A percentile compares a stretch with the other conserved stretches of the same genome.
Evolutionary conservation across 2,329 filamentous ascomycete species (phyloP).

Genomic region (Sphaerulina populicola): DNA sequence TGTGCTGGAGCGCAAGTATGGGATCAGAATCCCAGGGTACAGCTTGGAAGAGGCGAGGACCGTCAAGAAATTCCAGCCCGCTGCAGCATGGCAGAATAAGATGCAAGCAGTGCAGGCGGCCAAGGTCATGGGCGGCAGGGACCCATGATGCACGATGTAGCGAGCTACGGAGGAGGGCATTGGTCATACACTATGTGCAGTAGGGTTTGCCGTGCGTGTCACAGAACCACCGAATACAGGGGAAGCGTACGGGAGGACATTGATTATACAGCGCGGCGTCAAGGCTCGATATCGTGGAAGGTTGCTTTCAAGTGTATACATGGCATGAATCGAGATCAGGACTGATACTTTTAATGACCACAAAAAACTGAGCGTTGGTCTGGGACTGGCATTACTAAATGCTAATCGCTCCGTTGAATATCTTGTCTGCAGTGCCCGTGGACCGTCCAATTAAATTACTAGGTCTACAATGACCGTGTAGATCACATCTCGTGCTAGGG

Average conservation of each 20-base stretch:
- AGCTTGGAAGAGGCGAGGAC: conserved; percentile 89
- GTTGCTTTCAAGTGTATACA: neutral
- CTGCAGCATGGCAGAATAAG: conserved; percentile 85
- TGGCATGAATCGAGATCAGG: neutral
- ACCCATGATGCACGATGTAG: conserved; percentile 9
- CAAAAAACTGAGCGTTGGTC: too few species aligned
- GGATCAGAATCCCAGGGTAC: conserved; percentile 79
- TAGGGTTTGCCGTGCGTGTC: neutral
- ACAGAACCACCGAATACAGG: neutral
- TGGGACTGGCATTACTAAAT: too few species aligned
- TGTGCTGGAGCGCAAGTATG: conserved; percentile 56
- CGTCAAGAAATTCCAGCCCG: conserved; percentile 85
- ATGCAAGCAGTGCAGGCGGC: conserved; percentile 94
- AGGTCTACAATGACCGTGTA: too few species aligned
- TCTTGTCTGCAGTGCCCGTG: too few species aligned
- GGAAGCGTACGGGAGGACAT: neutral
- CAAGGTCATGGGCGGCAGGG: conserved; percentile 54
- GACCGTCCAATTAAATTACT: too few species aligned
- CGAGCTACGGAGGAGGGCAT: neutral
- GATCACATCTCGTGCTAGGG: too few species aligned
- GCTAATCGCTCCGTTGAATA: too few species aligned
- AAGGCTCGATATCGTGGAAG: neutral
- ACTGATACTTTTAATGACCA: neutral
- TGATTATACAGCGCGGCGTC: conserved; percentile 7
- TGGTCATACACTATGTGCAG: neutral